A percentile compares a stretch with the other conserved stretches of the same genome.
Conservation (phyloP, 164 flowering plant species). For the Tinospora cordifolia region DNA sequence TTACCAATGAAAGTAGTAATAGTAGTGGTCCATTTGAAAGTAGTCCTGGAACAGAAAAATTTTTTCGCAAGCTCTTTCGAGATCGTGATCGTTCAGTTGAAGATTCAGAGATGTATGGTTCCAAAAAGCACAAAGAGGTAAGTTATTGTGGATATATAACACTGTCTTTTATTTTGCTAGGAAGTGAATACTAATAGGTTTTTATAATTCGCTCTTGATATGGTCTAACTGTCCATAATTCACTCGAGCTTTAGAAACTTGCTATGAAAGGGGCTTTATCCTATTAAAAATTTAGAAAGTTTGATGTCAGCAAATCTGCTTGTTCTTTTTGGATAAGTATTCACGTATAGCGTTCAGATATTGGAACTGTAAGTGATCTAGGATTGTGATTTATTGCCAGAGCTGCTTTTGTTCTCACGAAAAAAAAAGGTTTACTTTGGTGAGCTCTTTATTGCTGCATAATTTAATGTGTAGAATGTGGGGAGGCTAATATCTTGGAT, state of each 20-base stretch:
- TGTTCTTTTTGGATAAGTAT: background rate
- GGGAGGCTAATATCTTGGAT: too few relatives aligned
- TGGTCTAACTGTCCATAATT: background rate
- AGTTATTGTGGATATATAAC: slow-evolving; percentile 13
- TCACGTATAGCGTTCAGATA: background rate
- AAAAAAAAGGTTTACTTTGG: too few relatives aligned
- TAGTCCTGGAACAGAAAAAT: slow-evolving; percentile 93
- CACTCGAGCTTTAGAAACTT: too few relatives aligned
- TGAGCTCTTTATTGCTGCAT: too few relatives aligned
- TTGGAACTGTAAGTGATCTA: background rate
- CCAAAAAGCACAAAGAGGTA: slow-evolving; percentile 73
- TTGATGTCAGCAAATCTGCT: background rate
- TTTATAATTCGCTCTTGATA: background rate
- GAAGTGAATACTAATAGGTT: background rate
- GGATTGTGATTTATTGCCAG: background rate
- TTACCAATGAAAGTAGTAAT: slow-evolving; percentile 38
- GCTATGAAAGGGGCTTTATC: too few relatives aligned
- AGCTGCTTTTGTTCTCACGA: background rate
- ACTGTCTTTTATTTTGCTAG: background rate
- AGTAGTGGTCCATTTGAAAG: slow-evolving; percentile 47
- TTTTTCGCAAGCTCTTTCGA: slow-evolving; percentile 84
- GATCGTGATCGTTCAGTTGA: slow-evolving; percentile 94
- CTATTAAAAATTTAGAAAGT: background rate
- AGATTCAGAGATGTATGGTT: slow-evolving; percentile 86
- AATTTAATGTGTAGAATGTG: too few relatives aligned